Percentiles rank a stretch among this genome's conserved stretches.
These are phyloP conservation scores for Schizochytrium sp. DNA, from an alignment of 108 stramenopile genomes.

Conservation along the genomic window DNA sequence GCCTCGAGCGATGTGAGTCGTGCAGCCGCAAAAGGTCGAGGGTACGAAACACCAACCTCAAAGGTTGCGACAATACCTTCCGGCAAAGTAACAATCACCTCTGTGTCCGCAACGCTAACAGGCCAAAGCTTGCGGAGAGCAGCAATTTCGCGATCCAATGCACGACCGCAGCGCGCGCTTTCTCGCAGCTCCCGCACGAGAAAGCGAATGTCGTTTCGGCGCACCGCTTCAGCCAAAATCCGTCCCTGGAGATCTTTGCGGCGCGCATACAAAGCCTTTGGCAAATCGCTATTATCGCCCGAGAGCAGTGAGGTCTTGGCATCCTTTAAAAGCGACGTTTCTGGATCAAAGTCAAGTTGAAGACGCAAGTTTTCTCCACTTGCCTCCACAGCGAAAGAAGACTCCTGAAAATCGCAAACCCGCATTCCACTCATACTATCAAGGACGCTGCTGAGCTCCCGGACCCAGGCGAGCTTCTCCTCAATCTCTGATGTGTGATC, in stretches of 20 bases:
- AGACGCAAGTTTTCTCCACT: neutral
- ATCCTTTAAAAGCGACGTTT: neutral
- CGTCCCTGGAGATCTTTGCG: neutral
- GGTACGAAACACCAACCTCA: neutral
- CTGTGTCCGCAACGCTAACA: neutral
- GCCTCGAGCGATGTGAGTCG: neutral
- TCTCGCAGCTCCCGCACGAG: neutral
- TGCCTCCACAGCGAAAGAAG: neutral
- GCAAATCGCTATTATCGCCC: neutral
- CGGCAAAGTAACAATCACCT: neutral
- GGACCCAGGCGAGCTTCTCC: neutral
- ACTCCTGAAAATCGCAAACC: neutral
- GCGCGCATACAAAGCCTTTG: neutral
- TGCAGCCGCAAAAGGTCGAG: neutral
- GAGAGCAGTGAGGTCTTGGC: neutral
- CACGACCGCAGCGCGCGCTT: neutral
- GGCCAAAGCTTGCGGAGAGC: neutral
- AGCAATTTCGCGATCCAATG: neutral
- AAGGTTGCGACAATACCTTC: neutral
- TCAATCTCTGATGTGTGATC: neutral
- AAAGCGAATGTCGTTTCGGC: slow-evolving; percentile 6
- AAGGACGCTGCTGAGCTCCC: neutral
- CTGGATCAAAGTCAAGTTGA: neutral
- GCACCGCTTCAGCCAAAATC: neutral
- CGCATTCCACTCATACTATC: neutral